These are phyloP conservation scores for Epichloe baconii DNA, from an alignment of 2,329 filamentous ascomycete genomes.

Conservation along the genomic window DNA sequence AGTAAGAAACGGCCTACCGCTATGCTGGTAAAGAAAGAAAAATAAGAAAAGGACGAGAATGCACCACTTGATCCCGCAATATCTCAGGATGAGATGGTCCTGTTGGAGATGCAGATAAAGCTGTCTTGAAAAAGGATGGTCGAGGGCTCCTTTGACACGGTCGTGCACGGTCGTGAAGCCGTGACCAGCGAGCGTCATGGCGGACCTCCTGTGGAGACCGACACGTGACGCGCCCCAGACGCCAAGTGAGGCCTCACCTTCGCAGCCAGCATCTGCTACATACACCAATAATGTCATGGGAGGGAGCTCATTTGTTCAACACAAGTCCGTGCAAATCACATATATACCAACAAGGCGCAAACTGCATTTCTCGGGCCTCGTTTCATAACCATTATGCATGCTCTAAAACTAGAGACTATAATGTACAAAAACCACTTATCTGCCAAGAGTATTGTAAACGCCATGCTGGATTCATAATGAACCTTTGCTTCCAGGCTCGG, in stretches of 20 bases:
- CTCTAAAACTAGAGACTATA: constrained; percentile 1
- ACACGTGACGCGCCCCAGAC: constrained; percentile 15
- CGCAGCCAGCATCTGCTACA: neutral
- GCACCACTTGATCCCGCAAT: neutral
- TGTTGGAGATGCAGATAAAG: constrained; percentile 12
- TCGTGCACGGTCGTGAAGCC: constrained; percentile 1
- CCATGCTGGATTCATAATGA: constrained; percentile 9
- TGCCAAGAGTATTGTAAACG: constrained; percentile 6
- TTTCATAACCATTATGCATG: constrained; percentile 1
- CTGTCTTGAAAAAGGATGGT: constrained; percentile 9
- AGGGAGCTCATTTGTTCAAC: too few species aligned
- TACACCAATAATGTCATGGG: neutral
- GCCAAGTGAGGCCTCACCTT: too few species aligned
- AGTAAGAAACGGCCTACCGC: neutral
- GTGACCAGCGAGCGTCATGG: constrained; percentile 18
- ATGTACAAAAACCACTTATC: neutral
- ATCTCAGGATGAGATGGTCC: constrained; percentile 15
- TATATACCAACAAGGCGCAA: too few species aligned
- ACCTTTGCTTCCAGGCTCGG: constrained; percentile 3
- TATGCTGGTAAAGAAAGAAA: neutral
- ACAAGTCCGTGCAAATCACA: too few species aligned
- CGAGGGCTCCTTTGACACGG: constrained; percentile 5
- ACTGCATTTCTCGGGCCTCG: neutral
- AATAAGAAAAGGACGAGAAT: neutral
- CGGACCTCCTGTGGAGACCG: constrained; percentile 8